Evolutionary conservation across 208 protist species (phyloP).

Genomic region (Crithidia expoeki): DNA sequence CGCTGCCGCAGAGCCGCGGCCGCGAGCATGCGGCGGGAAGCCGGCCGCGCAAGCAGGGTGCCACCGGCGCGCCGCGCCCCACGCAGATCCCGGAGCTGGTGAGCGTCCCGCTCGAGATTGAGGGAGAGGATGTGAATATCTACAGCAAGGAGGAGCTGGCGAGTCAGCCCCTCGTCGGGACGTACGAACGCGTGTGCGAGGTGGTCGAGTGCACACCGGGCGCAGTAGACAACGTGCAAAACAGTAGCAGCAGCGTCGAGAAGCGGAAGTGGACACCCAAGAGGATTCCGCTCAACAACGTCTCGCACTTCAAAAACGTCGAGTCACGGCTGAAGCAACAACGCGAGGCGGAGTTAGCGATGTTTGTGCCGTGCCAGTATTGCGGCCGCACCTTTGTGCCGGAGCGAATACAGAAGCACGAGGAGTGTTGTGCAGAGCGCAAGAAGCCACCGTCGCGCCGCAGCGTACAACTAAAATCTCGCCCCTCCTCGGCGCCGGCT

Average conservation of each 20-base stretch:
- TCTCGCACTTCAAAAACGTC: slow-evolving; percentile 82
- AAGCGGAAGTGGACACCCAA: slow-evolving; percentile 8
- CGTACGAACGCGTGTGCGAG: background rate
- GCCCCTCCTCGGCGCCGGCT: slow-evolving; percentile 8
- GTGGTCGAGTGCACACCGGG: slow-evolving; percentile 16
- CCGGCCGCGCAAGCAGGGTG: background rate
- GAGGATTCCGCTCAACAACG: slow-evolving; percentile 80
- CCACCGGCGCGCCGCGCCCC: slow-evolving; percentile 2
- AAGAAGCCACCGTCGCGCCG: slow-evolving; percentile 38
- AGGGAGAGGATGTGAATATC: background rate
- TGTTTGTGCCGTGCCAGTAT: slow-evolving; percentile 56
- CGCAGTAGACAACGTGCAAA: background rate
- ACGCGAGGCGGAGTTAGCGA: slow-evolving; percentile 22
- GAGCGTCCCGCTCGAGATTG: background rate
- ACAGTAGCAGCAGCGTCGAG: slow-evolving; percentile 10
- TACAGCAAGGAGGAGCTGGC: background rate
- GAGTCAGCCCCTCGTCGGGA: background rate
- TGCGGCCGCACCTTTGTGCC: slow-evolving; percentile 81
- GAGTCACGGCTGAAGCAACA: slow-evolving; percentile 67
- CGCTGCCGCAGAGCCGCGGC: slow-evolving; percentile 6
- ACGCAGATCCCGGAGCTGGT: background rate
- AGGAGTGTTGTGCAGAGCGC: slow-evolving; percentile 78
- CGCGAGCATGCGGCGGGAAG: slow-evolving; percentile 8
- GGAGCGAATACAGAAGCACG: slow-evolving; percentile 82
- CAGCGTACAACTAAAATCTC: background rate